phyloP scores from a whole-genome alignment of 768 basidiomycete species.

The Clathrus columnatus region DNA sequence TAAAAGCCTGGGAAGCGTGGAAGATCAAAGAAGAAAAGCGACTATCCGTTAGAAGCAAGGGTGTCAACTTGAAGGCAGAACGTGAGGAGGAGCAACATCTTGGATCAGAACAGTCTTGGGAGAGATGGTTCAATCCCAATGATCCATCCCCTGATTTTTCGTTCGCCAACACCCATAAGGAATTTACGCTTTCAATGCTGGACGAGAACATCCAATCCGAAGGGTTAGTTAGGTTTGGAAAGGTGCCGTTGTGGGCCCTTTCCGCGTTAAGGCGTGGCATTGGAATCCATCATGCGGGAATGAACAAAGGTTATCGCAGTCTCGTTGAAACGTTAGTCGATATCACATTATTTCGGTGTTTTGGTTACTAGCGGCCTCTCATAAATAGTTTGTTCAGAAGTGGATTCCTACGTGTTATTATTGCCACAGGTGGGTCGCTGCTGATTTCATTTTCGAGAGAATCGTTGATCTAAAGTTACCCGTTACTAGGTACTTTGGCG shows the following conservation, averaged over 20 bases:
- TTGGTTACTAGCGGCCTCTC: not conserved
- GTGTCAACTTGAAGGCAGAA: conserved; percentile 28
- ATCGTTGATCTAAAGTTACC: not conserved
- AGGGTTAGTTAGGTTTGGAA: conserved; percentile 27
- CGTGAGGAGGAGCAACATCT: conserved; percentile 21
- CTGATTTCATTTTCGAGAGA: not conserved
- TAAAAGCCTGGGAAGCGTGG: conserved; percentile 46
- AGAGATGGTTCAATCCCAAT: conserved; percentile 46
- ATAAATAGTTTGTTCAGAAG: conserved; percentile 45
- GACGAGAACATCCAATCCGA: conserved; percentile 39
- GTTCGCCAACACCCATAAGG: conserved; percentile 37
- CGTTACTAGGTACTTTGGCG: conserved; percentile 47
- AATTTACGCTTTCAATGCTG: conserved; percentile 40
- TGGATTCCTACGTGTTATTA: conserved; percentile 54
- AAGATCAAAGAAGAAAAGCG: conserved; percentile 35
- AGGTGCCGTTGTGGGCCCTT: conserved; percentile 35
- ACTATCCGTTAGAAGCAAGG: conserved; percentile 36
- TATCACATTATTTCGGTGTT: no score
- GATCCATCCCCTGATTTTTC: conserved; percentile 54
- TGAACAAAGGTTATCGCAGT: conserved; percentile 53
- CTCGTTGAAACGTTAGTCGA: conserved; percentile 44
- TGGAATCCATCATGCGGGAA: conserved; percentile 62
- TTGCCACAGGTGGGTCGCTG: conserved; percentile 39
- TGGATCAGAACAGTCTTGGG: conserved; percentile 31
- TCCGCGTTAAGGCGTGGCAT: conserved; percentile 48